A percentile compares a stretch with the other conserved stretches of the same genome.
Evolutionary conservation across 495 filamentous ascomycete genomes (phyloP).

Genomic region (Lepidopterella palustris): DNA sequence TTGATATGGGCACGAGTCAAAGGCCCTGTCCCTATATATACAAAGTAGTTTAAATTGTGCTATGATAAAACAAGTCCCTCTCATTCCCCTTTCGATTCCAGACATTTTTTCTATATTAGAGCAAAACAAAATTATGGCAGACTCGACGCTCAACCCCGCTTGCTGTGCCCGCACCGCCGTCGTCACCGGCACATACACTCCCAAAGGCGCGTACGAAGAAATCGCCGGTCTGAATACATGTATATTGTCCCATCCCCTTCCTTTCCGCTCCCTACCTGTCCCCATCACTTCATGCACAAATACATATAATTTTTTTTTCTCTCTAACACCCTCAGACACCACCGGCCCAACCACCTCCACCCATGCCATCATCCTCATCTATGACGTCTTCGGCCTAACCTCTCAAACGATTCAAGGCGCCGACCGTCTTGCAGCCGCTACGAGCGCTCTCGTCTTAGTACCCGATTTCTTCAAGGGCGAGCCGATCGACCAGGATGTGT

Average conservation of each 20-base stretch:
- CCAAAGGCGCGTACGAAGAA: background rate
- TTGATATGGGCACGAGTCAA: too few relatives aligned
- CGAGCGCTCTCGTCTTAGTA: constrained; percentile 40
- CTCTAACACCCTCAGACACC: constrained; percentile 23
- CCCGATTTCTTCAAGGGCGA: constrained; percentile 46
- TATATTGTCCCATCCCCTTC: constrained; percentile 6
- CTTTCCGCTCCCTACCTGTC: background rate
- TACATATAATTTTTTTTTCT: background rate
- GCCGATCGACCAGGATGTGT: constrained; percentile 28
- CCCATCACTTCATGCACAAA: background rate
- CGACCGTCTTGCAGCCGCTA: constrained; percentile 13
- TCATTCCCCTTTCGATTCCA: too few relatives aligned
- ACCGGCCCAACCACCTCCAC: constrained; percentile 27
- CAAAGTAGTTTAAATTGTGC: too few relatives aligned
- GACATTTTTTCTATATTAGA: background rate
- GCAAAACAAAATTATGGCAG: background rate
- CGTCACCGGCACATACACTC: constrained; percentile 31
- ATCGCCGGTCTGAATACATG: constrained; percentile 10
- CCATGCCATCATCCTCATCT: constrained; percentile 31
- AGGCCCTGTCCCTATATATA: too few relatives aligned
- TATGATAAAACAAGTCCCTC: too few relatives aligned
- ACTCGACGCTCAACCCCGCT: background rate
- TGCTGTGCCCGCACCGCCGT: constrained; percentile 48
- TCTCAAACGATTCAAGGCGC: constrained; percentile 34
- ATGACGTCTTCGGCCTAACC: constrained; percentile 32